Conservation (phyloP, 1,284 basidiomycete species). For the Sphagnurus paluster region DNA sequence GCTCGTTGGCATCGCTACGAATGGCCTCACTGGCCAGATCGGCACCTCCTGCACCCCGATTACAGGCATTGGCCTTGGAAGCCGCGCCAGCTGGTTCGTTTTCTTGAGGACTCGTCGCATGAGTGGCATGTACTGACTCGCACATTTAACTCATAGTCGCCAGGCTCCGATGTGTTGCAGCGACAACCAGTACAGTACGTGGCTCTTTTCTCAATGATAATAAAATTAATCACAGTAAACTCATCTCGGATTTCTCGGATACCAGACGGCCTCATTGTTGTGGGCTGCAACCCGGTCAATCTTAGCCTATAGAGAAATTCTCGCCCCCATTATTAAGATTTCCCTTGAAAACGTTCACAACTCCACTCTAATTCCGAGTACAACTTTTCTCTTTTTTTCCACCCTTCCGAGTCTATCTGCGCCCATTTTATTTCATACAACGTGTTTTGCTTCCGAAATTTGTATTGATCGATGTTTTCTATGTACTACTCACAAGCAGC, state of each 20-base stretch:
- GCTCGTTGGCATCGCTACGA: conserved; percentile 11
- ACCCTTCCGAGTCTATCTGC: too few relatives aligned
- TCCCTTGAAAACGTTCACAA: background rate
- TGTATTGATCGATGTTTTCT: too few relatives aligned
- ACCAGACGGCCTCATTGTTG: background rate
- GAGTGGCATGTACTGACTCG: background rate
- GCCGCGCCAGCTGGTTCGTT: conserved; percentile 5
- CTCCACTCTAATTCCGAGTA: background rate
- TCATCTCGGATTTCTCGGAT: background rate
- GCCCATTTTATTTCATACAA: too few relatives aligned
- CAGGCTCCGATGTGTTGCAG: conserved; percentile 16
- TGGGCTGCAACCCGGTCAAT: background rate
- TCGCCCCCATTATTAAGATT: background rate
- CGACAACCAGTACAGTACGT: conserved; percentile 14
- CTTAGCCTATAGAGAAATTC: background rate
- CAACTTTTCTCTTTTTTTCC: too few relatives aligned
- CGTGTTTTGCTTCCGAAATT: too few relatives aligned
- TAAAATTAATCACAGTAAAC: background rate
- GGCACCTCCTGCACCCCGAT: conserved; percentile 18
- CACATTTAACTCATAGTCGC: conserved; percentile 1
- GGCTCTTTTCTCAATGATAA: background rate
- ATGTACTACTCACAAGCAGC: too few relatives aligned
- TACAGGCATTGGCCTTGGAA: conserved; percentile 12
- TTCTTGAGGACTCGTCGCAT: background rate
- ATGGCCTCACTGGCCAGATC: conserved; percentile 14